These are phyloP conservation scores for Grigorovia transvaalensis DNA, from an alignment of 805 yeast species.

Conservation along the genomic window DNA sequence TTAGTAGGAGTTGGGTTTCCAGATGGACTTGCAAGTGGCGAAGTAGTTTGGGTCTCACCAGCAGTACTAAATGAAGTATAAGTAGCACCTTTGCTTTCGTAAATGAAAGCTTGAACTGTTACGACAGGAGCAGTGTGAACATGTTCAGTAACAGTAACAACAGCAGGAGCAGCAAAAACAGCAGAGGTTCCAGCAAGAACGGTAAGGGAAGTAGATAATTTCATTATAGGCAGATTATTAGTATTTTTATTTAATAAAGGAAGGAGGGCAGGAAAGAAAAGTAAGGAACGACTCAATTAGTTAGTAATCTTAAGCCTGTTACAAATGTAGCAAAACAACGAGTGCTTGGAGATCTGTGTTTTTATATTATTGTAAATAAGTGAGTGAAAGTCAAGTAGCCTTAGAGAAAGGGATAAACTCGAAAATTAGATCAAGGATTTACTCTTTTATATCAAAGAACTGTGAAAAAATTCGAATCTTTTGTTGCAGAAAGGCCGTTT, in stretches of 20 bases:
- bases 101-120: conserved; percentile 20
- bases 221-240: background rate
- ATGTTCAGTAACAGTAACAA: conserved; percentile 23
- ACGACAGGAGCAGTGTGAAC: conserved; percentile 19
- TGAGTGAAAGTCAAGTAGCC: no score
- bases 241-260: no score
- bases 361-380: no score
- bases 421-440: no score
- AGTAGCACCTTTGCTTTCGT: conserved; percentile 18
- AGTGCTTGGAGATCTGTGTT: no score
- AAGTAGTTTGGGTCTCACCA: background rate
- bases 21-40: background rate
- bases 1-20: background rate
- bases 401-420: no score
- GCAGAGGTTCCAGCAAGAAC: conserved; percentile 1
- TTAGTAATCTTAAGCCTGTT: background rate
- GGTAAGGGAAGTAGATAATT: background rate
- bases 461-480: no score
- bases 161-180: conserved; percentile 18
- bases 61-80: conserved; percentile 16
- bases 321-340: no score
- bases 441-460: no score
- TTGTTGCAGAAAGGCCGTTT: no score
- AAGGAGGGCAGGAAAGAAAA: no score
- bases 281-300: background rate